A percentile compares a stretch with the other conserved stretches of the same genome.
Conservation (phyloP, 2,329 filamentous ascomycete species). For the Talaromyces sp. region DNA sequence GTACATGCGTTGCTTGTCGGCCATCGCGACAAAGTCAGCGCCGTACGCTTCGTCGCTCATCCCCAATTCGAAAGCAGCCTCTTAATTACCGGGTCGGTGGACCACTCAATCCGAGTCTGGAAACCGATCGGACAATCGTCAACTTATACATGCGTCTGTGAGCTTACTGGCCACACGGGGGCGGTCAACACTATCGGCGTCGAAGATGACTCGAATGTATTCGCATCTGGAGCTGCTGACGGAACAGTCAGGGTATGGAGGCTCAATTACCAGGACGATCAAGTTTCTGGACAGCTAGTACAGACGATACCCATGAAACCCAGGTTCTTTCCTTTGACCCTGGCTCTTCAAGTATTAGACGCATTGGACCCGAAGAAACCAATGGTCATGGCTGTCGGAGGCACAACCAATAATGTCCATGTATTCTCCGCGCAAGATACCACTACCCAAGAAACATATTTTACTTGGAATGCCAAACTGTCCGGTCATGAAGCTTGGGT, state of each 20-base stretch:
- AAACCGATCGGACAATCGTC: slow-evolving; percentile 23
- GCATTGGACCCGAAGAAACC: slow-evolving; percentile 42
- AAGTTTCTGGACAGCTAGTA: slow-evolving; percentile 40
- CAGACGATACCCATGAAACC: slow-evolving; percentile 70
- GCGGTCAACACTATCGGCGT: slow-evolving; percentile 63
- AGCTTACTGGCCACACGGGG: slow-evolving; percentile 61
- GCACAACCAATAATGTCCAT: slow-evolving; percentile 77
- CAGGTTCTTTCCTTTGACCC: slow-evolving; percentile 73
- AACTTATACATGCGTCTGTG: slow-evolving; percentile 43
- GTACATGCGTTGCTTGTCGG: slow-evolving; percentile 64
- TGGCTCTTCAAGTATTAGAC: slow-evolving; percentile 63
- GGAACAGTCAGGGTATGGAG: slow-evolving; percentile 63
- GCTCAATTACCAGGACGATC: slow-evolving; percentile 42
- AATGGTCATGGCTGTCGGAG: slow-evolving; percentile 72
- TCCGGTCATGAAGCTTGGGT: slow-evolving; percentile 94
- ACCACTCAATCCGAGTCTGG: slow-evolving; percentile 69
- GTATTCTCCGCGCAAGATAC: slow-evolving; percentile 60
- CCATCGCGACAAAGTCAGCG: slow-evolving; percentile 76
- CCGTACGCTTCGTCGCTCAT: slow-evolving; percentile 67
- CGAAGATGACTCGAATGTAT: slow-evolving; percentile 41
- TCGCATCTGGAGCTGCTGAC: slow-evolving; percentile 60
- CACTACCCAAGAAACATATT: slow-evolving; percentile 40
- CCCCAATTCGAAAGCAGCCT: slow-evolving; percentile 47
- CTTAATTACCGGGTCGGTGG: slow-evolving; percentile 75
- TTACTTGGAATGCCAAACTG: slow-evolving; percentile 69